A percentile compares a stretch with the other conserved stretches of the same genome.
Conservation (phyloP, 192 early-diverging fungal genomes). For the Gryganskiella cystojenkinii region DNA sequence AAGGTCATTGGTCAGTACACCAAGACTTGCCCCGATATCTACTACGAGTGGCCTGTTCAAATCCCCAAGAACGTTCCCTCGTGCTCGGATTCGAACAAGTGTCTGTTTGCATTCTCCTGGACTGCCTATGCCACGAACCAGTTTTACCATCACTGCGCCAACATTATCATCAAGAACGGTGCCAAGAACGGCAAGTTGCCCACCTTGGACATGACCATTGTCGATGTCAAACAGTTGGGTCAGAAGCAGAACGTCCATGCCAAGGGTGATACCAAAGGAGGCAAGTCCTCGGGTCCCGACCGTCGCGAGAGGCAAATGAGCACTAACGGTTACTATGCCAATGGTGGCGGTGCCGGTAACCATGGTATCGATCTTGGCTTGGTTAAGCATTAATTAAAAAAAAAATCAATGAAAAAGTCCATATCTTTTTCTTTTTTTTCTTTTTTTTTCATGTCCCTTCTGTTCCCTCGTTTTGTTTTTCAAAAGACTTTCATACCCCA, state of each 20-base stretch:
- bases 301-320: neutral
- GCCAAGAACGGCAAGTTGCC: conserved; percentile 12
- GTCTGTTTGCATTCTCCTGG: conserved; percentile 70
- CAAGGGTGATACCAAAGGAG: conserved; percentile 13
- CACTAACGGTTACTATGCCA: conserved; percentile 31
- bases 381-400: conserved; percentile 6
- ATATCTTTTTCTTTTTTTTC: neutral
- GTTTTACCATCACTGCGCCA: conserved; percentile 83
- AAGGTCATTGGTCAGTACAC: conserved; percentile 55
- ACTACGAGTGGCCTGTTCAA: conserved; percentile 52
- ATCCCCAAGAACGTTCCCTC: conserved; percentile 52
- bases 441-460: too few species aligned
- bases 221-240: conserved; percentile 16
- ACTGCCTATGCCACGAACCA: conserved; percentile 75
- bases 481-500: too few species aligned
- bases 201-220: conserved; percentile 31
- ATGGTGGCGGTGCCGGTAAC: conserved; percentile 16
- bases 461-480: too few species aligned
- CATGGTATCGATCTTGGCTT: conserved; percentile 29
- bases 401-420: neutral
- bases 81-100: conserved; percentile 44
- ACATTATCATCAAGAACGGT: conserved; percentile 69
- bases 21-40: conserved; percentile 56
- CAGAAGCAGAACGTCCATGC: conserved; percentile 19
- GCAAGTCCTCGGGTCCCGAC: conserved; percentile 17